Conservation (phyloP, 2,329 filamentous ascomycete species). For the Talaromyces rugulosus region DNA sequence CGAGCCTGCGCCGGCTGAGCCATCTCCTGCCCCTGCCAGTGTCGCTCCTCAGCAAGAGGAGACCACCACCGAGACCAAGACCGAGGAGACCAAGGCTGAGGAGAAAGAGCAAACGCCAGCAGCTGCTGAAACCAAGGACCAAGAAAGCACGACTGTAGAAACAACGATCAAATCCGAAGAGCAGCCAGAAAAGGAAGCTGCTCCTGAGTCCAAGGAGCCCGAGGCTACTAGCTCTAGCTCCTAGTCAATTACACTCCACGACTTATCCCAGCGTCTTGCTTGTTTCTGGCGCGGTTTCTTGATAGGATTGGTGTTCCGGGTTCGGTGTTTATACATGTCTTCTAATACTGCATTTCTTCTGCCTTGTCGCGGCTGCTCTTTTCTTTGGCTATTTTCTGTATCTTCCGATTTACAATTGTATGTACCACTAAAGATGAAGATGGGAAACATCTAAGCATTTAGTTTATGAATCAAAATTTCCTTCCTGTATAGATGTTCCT, state of each 20-base stretch:
- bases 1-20: conserved; percentile 15
- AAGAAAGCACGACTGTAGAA: conserved; percentile 2
- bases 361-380: background rate
- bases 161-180: conserved; percentile 20
- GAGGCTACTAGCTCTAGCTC: conserved; percentile 31
- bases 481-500: background rate
- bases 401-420: conserved; percentile 11
- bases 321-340: conserved; percentile 20
- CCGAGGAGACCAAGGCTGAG: conserved; percentile 12
- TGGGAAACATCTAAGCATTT: background rate
- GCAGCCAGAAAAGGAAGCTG: conserved; percentile 27
- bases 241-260: conserved; percentile 12
- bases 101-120: conserved; percentile 13
- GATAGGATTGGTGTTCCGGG: conserved; percentile 35
- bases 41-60: conserved; percentile 16
- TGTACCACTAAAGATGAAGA: conserved; percentile 8
- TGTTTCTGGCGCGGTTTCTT: conserved; percentile 32
- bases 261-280: conserved; percentile 11
- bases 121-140: conserved; percentile 1
- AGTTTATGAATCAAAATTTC: background rate
- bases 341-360: conserved; percentile 9
- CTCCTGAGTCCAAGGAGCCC: conserved; percentile 26
- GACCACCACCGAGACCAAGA: conserved; percentile 12
- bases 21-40: conserved; percentile 19
- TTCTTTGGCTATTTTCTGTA: conserved; percentile 9